phyloP scores from a whole-genome alignment of 2,329 filamentous ascomycete genomes.

The Penicillium sp. region DNA sequence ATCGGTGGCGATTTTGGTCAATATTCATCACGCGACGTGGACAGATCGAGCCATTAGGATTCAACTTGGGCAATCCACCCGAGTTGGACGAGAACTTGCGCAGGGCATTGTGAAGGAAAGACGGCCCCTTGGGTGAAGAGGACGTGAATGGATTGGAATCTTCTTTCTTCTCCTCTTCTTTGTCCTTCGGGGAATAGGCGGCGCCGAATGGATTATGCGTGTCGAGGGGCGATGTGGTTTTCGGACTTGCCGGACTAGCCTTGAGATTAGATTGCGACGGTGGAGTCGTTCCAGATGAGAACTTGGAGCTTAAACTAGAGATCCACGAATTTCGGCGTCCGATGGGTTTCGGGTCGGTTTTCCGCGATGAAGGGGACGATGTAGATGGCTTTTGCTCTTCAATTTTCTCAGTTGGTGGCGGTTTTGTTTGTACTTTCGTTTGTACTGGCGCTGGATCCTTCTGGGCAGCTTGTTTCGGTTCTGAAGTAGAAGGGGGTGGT shows the following conservation, averaged over 20 bases:
- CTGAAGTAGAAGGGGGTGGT: conserved; percentile 10
- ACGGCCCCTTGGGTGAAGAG: conserved; percentile 69
- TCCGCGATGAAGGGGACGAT: conserved; percentile 24
- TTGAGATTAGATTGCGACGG: conserved; percentile 39
- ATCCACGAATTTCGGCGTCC: conserved; percentile 80
- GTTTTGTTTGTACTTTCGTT: conserved; percentile 22
- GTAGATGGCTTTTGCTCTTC: conserved; percentile 25
- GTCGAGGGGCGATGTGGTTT: conserved; percentile 39
- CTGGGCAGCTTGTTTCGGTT: conserved; percentile 19
- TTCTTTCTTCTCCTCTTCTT: conserved; percentile 45
- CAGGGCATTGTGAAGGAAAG: conserved; percentile 77
- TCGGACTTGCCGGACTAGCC: conserved; percentile 30
- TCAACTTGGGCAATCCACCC: conserved; percentile 52
- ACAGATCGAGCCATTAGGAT: conserved; percentile 67
- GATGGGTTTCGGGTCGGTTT: conserved; percentile 32
- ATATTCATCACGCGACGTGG: conserved; percentile 82
- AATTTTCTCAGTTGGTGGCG: conserved; percentile 18
- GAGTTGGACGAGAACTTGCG: conserved; percentile 68
- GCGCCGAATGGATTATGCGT: conserved; percentile 47
- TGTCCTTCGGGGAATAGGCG: conserved; percentile 42
- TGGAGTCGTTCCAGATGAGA: conserved; percentile 61
- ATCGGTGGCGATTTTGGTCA: conserved; percentile 75
- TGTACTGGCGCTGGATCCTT: conserved; percentile 14
- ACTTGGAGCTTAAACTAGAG: conserved; percentile 87
- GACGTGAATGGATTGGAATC: conserved; percentile 47